Conservation (phyloP, 768 basidiomycete species). For the Trametes punicea region DNA sequence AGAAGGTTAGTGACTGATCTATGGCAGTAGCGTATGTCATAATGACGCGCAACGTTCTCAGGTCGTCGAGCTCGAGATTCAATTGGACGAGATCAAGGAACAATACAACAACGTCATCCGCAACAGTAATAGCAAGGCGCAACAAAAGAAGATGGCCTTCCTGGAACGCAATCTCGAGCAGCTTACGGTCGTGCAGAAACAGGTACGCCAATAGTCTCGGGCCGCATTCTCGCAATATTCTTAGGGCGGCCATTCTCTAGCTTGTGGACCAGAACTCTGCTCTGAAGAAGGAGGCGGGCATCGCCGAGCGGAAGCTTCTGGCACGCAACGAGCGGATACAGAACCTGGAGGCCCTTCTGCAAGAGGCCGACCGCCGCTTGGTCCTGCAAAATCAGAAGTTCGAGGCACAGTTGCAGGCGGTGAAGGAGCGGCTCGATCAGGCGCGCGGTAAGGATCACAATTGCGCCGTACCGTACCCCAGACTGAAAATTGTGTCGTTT, state of each 20-base stretch:
- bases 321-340: conserved; percentile 98
- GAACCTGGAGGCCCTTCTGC: conserved; percentile 88
- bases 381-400: conserved; percentile 95
- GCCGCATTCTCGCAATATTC: conserved; percentile 10
- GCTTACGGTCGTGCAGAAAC: conserved; percentile 93
- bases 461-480: conserved; percentile 9
- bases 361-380: conserved; percentile 90
- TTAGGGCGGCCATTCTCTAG: conserved; percentile 39
- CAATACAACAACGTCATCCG: conserved; percentile 98
- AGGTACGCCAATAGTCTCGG: conserved; percentile 47
- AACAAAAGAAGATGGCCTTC: conserved; percentile 99
- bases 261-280: conserved; percentile 98
- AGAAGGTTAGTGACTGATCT: conserved; percentile 62
- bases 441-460: conserved; percentile 64
- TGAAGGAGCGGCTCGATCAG: conserved; percentile 89
- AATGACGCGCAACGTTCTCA: conserved; percentile 31
- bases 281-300: conserved; percentile 95
- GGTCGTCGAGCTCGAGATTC: conserved; percentile 99
- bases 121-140: conserved; percentile 97
- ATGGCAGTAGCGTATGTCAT: conserved; percentile 2
- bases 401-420: conserved; percentile 87
- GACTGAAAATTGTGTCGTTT: conserved; percentile 24
- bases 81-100: conserved; percentile 97
- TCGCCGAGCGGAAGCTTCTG: conserved; percentile 93
- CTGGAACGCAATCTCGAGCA: conserved; percentile 95